Conservation (phyloP, 2,329 filamentous ascomycete species). For the Xylaria sp. region DNA sequence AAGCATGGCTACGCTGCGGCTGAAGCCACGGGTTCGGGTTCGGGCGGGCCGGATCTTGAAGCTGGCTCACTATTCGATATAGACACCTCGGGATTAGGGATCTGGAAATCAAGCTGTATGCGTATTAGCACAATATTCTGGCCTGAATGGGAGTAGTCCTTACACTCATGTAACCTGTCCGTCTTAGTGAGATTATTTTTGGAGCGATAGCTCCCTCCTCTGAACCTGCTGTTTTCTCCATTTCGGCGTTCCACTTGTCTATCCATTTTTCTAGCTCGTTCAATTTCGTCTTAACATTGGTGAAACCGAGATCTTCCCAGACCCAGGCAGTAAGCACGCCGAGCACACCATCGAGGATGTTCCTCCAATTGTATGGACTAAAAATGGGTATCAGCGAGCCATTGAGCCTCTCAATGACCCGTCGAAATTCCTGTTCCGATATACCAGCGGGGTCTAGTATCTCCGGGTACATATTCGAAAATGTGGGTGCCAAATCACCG, state of each 20-base stretch:
- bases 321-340: slow-evolving; percentile 90
- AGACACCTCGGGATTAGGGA: slow-evolving; percentile 79
- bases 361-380: slow-evolving; percentile 78
- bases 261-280: slow-evolving; percentile 81
- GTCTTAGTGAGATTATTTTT: slow-evolving; percentile 79
- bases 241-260: slow-evolving; percentile 83
- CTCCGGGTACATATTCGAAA: slow-evolving; percentile 95
- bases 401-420: slow-evolving; percentile 84
- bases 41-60: slow-evolving; percentile 48
- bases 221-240: slow-evolving; percentile 64
- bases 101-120: slow-evolving; percentile 78
- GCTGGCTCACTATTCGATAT: slow-evolving; percentile 60
- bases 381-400: slow-evolving; percentile 79
- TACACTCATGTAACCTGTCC: slow-evolving; percentile 88
- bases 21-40: slow-evolving; percentile 23
- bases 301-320: slow-evolving; percentile 89
- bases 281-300: slow-evolving; percentile 77
- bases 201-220: slow-evolving; percentile 67
- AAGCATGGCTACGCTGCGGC: slow-evolving; percentile 18
- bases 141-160: slow-evolving; percentile 44
- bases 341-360: slow-evolving; percentile 81
- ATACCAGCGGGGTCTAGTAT: slow-evolving; percentile 88
- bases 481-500: slow-evolving; percentile 91
- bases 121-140: slow-evolving; percentile 40
- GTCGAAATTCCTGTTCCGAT: slow-evolving; percentile 85